A percentile compares a stretch with the other conserved stretches of the same genome.
These are phyloP conservation scores for Sanghuangporus sanghuang DNA, from an alignment of 1,284 basidiomycete genomes.

Conservation along the genomic window DNA sequence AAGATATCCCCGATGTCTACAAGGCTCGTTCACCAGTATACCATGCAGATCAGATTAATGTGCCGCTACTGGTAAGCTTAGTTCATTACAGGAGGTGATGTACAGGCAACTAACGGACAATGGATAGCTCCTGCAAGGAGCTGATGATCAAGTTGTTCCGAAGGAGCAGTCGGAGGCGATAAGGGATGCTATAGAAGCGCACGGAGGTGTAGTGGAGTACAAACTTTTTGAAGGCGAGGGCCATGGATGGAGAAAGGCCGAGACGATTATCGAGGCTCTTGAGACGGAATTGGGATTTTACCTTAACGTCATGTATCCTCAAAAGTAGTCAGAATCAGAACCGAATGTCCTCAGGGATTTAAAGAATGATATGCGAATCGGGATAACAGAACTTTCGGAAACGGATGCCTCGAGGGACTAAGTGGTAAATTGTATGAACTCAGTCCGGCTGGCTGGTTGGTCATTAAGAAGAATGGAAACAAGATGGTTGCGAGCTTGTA, in stretches of 20 bases:
- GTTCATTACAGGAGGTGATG: constrained; percentile 13
- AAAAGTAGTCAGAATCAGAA: too few species aligned
- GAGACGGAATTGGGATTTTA: constrained; percentile 44
- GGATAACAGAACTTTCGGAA: too few species aligned
- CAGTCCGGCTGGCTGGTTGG: too few species aligned
- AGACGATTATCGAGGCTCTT: constrained; percentile 39
- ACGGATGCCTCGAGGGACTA: too few species aligned
- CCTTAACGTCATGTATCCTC: constrained; percentile 2
- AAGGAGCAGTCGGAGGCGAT: constrained; percentile 48
- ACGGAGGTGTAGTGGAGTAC: constrained; percentile 42
- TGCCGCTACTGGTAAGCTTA: constrained; percentile 42
- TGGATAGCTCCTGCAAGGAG: constrained; percentile 50
- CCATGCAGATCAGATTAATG: constrained; percentile 44
- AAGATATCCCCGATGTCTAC: constrained; percentile 43
- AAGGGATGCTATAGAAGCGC: constrained; percentile 34
- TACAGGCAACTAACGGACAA: constrained; percentile 27
- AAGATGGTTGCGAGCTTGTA: too few species aligned
- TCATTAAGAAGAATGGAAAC: too few species aligned
- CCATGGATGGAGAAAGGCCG: constrained; percentile 46
- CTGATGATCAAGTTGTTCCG: constrained; percentile 51
- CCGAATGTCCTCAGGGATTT: too few species aligned
- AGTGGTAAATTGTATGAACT: too few species aligned
- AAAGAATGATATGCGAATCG: too few species aligned
- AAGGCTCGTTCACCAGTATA: constrained; percentile 44
- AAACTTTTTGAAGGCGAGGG: constrained; percentile 49